These are phyloP conservation scores for Nannochloris sp. DNA, from an alignment of 139 green algal genomes.

Conservation along the genomic window DNA sequence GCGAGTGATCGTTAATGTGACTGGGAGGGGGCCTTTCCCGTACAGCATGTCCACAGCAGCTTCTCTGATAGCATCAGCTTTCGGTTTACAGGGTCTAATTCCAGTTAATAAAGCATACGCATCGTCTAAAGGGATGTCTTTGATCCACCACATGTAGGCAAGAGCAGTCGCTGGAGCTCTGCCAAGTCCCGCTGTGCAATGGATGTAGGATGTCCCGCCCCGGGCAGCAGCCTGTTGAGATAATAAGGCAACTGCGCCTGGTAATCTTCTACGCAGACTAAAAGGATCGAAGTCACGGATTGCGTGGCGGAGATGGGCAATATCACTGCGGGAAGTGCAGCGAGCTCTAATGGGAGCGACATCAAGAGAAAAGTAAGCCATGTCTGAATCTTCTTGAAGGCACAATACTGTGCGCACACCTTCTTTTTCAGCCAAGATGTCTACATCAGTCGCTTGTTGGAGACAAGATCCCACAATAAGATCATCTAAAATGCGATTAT, in stretches of 20 bases:
- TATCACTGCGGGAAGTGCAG: slow-evolving; percentile 45
- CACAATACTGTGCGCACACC: slow-evolving; percentile 71
- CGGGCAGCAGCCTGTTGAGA: slow-evolving; percentile 10
- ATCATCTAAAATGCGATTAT: slow-evolving; percentile 70
- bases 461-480: slow-evolving; percentile 90
- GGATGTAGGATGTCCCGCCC: slow-evolving; percentile 76
- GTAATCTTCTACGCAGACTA: slow-evolving; percentile 52
- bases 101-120: slow-evolving; percentile 39
- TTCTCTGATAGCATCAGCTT: slow-evolving; percentile 60
- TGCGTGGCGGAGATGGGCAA: slow-evolving; percentile 60
- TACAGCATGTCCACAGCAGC: slow-evolving; percentile 78
- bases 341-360: slow-evolving; percentile 55
- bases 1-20: slow-evolving; percentile 34
- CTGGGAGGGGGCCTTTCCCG: slow-evolving; percentile 30
- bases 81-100: slow-evolving; percentile 53
- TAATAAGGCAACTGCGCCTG: slow-evolving; percentile 47
- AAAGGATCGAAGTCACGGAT: slow-evolving; percentile 87
- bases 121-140: slow-evolving; percentile 57
- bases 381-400: slow-evolving; percentile 85
- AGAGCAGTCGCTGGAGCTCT: slow-evolving; percentile 82
- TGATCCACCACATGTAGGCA: slow-evolving; percentile 87
- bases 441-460: slow-evolving; percentile 69
- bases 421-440: slow-evolving; percentile 61
- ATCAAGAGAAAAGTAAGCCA: slow-evolving; percentile 83
- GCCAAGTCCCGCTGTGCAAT: slow-evolving; percentile 93